Evolutionary conservation across 1,284 basidiomycete genomes (phyloP), one percentile per base, ranked within the genome.

Genomic region (Trametes versicolor): DNA sequence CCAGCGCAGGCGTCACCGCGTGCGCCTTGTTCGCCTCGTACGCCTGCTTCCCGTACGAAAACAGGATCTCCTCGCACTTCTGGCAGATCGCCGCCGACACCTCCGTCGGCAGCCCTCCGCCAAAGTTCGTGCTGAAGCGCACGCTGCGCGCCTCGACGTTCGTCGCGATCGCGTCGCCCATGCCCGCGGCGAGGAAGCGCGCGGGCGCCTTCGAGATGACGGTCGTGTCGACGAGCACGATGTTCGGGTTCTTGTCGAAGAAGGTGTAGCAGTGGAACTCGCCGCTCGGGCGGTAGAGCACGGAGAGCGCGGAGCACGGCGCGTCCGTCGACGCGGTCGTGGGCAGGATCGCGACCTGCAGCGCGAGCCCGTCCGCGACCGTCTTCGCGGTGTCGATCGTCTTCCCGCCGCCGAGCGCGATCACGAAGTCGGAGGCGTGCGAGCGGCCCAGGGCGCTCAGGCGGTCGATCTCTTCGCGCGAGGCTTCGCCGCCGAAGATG

Each of bases 61-160:
- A 77, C 68, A 78, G 62, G 59, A 78, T 76, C 69, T 78, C 77
- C 71, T 78, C 77, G 72, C 77, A 78, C 72, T 78, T 78, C 19
- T 69, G 59, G 64, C 75, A 71, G 51, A 78, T 77, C 19, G 76
- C 75, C 21, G 70, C 66, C 0, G 75, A 73, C 13, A 78, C 72
- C 67, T 72, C 72, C 36, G 77, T 76, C 37, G 74, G 76, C 27
- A 77, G 63, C n/a, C 76, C 75, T 3, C 74, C 74, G 27, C 76
- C 77, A 50, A 78, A 77, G 72, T 78, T 78, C 15, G 71, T 66
- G 66, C 73, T 74, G 71, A 71, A 74, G 54, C 55, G 60, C 60
- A 72, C 72, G 39, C 68, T 66, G n/a, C 71, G 64, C 36, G 77
- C 77, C 69, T 78, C 77, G 68, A 77, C 73, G 71, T 78, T 76